Base-by-base conservation (phyloP, 257 asterid species). In the Solanum virginianum region DNA sequence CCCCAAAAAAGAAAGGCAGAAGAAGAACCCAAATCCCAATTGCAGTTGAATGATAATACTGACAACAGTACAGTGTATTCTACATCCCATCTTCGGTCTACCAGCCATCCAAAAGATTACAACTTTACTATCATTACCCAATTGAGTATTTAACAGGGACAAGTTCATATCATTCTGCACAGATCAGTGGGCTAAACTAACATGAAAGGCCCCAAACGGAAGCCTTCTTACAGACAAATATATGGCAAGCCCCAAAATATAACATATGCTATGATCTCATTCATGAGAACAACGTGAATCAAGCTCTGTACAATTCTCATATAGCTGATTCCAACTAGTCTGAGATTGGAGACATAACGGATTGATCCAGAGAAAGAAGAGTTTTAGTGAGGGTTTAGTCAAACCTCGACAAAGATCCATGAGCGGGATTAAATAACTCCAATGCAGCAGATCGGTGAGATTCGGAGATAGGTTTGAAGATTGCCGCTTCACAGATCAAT, bases 391-490 rank as follows among this genome's bases (percentile, higher is more conserved):
- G 90, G 92, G 92, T 89, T 92, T 89, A 86, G 53, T 74, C 54
- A 84, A 80, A 95, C 98, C 98, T 95, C 82, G 89, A 85, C 83
- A 88, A 92, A 75, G 98, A 93, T 88, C 97, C 97, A 83, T 89
- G 90, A 66, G 88, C 49, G 29, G 93, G 81, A 59, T 91, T 55
- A 82, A 93, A 91, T 49, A 94, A 89, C 87, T 95, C 97, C 85
- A 89, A 88, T 32, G 98, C 98, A 4, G 98, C 96, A 81, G 97
- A 95, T 96, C 98, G 98, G 82, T 94, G 97, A 82, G 96, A 82
- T 24, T 95, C 93, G 60, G 97, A 96, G 43, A 96, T 89, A 57
- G 98, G 97, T 22, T 32, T 87, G 90, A 96, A 91, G 87, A 85
- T 85, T 60, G 94, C 95, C 20, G 98, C 95, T 83, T 88, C 92